A percentile compares a stretch with the other conserved stretches of the same genome.
Conservation (phyloP, 495 filamentous ascomycete species). For the Penicillium atrosanguineum region DNA sequence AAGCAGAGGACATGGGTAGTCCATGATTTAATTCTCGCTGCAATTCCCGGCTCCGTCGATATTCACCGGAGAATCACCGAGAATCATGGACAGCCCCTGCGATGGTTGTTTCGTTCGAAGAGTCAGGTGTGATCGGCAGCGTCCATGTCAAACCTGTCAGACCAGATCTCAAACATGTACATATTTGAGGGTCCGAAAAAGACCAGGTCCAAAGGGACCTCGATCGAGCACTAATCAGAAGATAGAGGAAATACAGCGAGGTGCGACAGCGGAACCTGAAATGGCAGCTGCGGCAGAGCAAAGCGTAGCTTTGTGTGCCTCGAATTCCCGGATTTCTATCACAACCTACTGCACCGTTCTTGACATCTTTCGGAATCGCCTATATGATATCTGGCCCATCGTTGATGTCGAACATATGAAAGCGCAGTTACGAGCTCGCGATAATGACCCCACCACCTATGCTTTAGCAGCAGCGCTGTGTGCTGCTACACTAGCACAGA, state of each 20-base stretch:
- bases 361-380: conserved; percentile 10
- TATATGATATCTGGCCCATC: conserved; percentile 20
- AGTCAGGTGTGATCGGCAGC: conserved; percentile 19
- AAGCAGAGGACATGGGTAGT: no score
- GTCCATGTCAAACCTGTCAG: conserved; percentile 13
- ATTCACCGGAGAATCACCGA: background rate
- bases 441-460: conserved; percentile 4
- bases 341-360: conserved; percentile 8
- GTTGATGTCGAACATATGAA: conserved; percentile 11
- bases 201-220: conserved; percentile 16
- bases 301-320: background rate
- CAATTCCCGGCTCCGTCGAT: conserved; percentile 6
- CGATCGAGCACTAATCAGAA: conserved; percentile 13
- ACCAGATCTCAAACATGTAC: conserved; percentile 13
- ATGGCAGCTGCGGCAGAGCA: background rate
- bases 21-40: conserved; percentile 14
- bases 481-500: conserved; percentile 19
- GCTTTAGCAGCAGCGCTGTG: conserved; percentile 15
- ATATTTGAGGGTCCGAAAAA: conserved; percentile 17
- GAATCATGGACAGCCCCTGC: conserved; percentile 12
- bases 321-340: conserved; percentile 9
- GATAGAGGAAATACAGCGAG: conserved; percentile 11
- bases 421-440: background rate
- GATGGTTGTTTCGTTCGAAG: conserved; percentile 18
- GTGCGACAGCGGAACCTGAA: background rate